Base-by-base conservation (phyloP, 2,329 filamentous ascomycete species). In the Stachybotrys chartarum region DNA sequence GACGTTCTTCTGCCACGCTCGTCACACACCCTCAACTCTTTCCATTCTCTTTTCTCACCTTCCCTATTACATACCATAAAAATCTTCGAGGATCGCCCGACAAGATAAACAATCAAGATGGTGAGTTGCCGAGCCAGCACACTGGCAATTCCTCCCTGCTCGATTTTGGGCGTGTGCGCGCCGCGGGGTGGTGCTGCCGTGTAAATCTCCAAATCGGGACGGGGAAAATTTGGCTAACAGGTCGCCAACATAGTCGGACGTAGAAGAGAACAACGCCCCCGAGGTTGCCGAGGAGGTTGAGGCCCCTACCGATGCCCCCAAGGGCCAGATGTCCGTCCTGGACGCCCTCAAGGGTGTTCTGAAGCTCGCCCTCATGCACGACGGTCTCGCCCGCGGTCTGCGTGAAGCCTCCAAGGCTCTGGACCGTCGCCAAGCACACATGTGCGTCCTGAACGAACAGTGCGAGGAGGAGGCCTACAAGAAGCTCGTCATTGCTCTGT, bases 401-500 rank as follows among this genome's bases (percentile, higher is more conserved):
- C 92, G 94, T 69, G 94, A 99, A 82, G 94, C 94, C 64, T 91
- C 88, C 82, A 99, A 99, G 86, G 93, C 94, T 63, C 91, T 99
- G 72, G 94, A 99, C 81, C 88, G 94, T 74, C 91, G 94, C 74
- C 90, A 99, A 83, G 94, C 94, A 59, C 94, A 99, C 84, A 97
- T 99, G 92, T 99, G 94, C 78, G 94, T 99, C 68, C 87, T 99
- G 71, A 99, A 99, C 87, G 94, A 99, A 87, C 88, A 89, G 67
- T 99, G 94, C 84, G 94, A 99, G 84, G 94, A 99, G 86, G 94
- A 99, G 81, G 93, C 94, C 67, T 99, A 99, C 86, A 99, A 99
- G 91, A 99, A 99, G 89, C 87, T 99, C 66, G 93, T 99, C 70
- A 90, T 97, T 68, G 94, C 94, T 61, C 89, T 99, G 60, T 99